Base-by-base conservation (phyloP, 257 asterid species). In the Osmanthus fragrans region DNA sequence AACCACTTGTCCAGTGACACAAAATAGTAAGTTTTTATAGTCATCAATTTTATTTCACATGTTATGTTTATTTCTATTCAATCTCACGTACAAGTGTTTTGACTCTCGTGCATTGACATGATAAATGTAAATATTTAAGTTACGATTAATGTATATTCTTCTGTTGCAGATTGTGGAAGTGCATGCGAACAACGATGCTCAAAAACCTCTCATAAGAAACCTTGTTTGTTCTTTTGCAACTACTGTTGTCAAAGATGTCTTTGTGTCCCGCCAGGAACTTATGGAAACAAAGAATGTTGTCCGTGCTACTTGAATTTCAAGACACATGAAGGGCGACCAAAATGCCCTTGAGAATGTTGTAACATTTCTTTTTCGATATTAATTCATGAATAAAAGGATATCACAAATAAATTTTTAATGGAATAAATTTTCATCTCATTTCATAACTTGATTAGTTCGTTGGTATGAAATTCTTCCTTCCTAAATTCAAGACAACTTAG, bases 231-330 rank as follows among this genome's bases (percentile, higher is more conserved):
- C 16, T 80, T 67, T 4, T 82, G 86, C 83, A 77, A 77, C 73
- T 65, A 73, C 30, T 82, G 86, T 34, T 85, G 89, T 30, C 32
- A 71, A 10, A 49, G 9, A 69, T 85, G 88, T 10, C 71, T 73
- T 5, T 85, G 88, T 15, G 86, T 85, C 73, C 86, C 84, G 10
- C 86, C 84, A 5, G 86, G 85, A 19, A 77, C 83, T 13, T 74
- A 30, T 2, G 85, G 86, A 30, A 67, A 85, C 75, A 85, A 82
- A 33, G 83, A 85, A 7, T 82, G 85, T 23, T 85, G 89, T 42
- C 72, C 83, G 2, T 85, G 89, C 76, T 82, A 85, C 80, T 56
- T 68, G 2, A 4, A 80, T 25, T 80, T 80, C 77, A 85, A 77
- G 82, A 77, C 82, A 10, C 10, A 77, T 2, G 64, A 79, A 77